Evolutionary conservation across 2,329 filamentous ascomycete species (phyloP).

Genomic region (Raffaelea ambrosiae): DNA sequence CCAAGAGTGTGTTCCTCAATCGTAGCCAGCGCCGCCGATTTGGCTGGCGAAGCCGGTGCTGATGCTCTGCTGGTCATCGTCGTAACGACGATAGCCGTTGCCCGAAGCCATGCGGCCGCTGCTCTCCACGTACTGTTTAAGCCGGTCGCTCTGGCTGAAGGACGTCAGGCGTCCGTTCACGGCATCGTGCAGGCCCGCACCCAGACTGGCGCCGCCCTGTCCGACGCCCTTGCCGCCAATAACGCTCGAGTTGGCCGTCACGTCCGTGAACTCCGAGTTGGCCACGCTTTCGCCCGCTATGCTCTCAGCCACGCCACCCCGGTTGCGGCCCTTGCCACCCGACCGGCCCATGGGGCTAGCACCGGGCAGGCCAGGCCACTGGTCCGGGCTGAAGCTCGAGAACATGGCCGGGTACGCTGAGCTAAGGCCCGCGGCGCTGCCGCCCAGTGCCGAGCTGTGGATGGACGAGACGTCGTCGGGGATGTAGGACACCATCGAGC

Average conservation of each 20-base stretch:
- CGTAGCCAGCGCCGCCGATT: slow-evolving; percentile 55
- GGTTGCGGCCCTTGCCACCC: slow-evolving; percentile 57
- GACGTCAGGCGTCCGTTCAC: slow-evolving; percentile 58
- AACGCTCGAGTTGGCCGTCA: slow-evolving; percentile 59
- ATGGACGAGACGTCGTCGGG: slow-evolving; percentile 95
- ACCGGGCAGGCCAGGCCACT: slow-evolving; percentile 77
- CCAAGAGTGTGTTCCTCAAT: slow-evolving; percentile 32
- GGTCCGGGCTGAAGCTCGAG: slow-evolving; percentile 77
- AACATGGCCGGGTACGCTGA: slow-evolving; percentile 93
- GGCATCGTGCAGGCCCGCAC: slow-evolving; percentile 66
- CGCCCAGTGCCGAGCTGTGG: slow-evolving; percentile 83
- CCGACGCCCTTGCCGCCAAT: slow-evolving; percentile 66
- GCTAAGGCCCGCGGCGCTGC: slow-evolving; percentile 39
- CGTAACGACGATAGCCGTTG: slow-evolving; percentile 64
- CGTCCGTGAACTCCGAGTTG: slow-evolving; percentile 80
- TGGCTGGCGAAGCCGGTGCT: slow-evolving; percentile 97
- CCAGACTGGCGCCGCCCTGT: slow-evolving; percentile 79
- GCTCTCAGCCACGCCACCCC: slow-evolving; percentile 55
- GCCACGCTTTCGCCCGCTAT: slow-evolving; percentile 88
- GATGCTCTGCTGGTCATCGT: slow-evolving; percentile 93
- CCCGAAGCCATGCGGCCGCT: slow-evolving; percentile 59
- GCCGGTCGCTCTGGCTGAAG: slow-evolving; percentile 75
- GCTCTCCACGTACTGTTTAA: slow-evolving; percentile 91
- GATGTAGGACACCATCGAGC: slow-evolving; percentile 90
- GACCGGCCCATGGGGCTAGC: slow-evolving; percentile 47